Evolutionary conservation across 495 filamentous ascomycete genomes (phyloP).

Genomic region (Daldinia loculata): DNA sequence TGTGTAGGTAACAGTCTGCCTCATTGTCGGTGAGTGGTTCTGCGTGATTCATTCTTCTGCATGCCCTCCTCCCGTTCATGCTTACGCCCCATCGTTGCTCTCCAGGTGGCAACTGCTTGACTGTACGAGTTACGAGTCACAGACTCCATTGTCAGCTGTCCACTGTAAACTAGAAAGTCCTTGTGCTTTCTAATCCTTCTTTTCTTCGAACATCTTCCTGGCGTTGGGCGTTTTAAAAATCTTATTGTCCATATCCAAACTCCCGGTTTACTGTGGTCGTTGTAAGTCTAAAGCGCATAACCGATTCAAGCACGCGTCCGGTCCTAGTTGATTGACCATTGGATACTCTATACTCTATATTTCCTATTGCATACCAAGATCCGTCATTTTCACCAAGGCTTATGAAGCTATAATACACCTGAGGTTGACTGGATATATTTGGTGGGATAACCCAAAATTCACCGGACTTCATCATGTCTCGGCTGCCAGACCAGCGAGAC

Average conservation of each 20-base stretch:
- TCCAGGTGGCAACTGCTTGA: neutral
- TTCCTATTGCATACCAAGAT: neutral
- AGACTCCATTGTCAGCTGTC: slow-evolving; percentile 10
- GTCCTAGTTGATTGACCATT: neutral
- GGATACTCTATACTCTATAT: neutral
- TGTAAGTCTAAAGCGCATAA: slow-evolving; percentile 18
- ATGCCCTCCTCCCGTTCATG: slow-evolving; percentile 27
- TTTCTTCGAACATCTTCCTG: slow-evolving; percentile 20
- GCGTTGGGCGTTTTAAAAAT: slow-evolving; percentile 31
- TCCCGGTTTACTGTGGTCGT: slow-evolving; percentile 5
- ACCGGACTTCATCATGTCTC: slow-evolving; percentile 21
- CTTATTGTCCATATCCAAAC: slow-evolving; percentile 3
- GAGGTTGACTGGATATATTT: neutral
- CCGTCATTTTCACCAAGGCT: neutral
- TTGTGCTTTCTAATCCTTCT: slow-evolving; percentile 14
- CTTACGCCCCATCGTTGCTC: slow-evolving; percentile 17
- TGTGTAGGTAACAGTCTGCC: slow-evolving; percentile 28
- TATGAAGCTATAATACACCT: slow-evolving; percentile 6
- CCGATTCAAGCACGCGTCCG: neutral
- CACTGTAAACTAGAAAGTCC: slow-evolving; percentile 15
- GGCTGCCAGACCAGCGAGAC: slow-evolving; percentile 12
- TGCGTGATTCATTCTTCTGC: slow-evolving; percentile 19
- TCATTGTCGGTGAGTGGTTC: slow-evolving; percentile 39
- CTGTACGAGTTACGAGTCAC: neutral
- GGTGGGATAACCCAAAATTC: neutral